Evolutionary conservation across 129 eudicot genomes (phyloP).

Genomic region (Kitagawia praeruptora): DNA sequence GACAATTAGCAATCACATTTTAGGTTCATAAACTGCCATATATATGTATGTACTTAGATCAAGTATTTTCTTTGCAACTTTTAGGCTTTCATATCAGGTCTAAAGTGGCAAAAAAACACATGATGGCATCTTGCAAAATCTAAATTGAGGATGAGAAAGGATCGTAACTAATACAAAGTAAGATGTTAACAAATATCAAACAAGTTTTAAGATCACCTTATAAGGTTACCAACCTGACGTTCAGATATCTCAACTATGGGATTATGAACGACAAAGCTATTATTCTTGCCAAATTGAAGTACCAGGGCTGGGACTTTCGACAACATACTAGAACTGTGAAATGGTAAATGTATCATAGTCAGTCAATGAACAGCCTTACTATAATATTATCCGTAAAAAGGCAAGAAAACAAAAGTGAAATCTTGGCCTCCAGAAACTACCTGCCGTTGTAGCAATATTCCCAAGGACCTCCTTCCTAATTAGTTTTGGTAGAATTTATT

Average conservation of each 20-base stretch:
- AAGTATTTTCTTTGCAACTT: not conserved
- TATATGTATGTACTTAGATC: not conserved
- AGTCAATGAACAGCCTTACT: not conserved
- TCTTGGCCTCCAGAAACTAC: conserved; percentile 21
- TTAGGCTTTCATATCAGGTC: not conserved
- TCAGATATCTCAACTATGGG: conserved; percentile 52
- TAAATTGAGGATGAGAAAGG: not conserved
- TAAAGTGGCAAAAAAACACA: not conserved
- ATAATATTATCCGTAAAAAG: not conserved
- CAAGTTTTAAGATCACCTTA: too few species aligned
- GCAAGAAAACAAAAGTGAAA: not conserved
- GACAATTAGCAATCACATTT: not conserved
- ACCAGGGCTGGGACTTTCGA: conserved; percentile 54
- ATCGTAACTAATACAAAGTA: not conserved
- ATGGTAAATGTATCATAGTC: not conserved
- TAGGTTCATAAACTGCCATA: not conserved
- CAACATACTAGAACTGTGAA: conserved; percentile 41
- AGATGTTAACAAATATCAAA: not conserved
- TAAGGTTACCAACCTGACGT: conserved; percentile 65
- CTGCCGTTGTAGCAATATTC: conserved; percentile 77
- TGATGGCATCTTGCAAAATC: not conserved
- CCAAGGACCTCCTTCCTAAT: conserved; percentile 59
- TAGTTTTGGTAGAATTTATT: conserved; percentile 49
- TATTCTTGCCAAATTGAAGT: conserved; percentile 52
- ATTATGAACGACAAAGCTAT: conserved; percentile 54